Base-by-base conservation (phyloP, 306 rosid species). In the Inga oerstediana region DNA sequence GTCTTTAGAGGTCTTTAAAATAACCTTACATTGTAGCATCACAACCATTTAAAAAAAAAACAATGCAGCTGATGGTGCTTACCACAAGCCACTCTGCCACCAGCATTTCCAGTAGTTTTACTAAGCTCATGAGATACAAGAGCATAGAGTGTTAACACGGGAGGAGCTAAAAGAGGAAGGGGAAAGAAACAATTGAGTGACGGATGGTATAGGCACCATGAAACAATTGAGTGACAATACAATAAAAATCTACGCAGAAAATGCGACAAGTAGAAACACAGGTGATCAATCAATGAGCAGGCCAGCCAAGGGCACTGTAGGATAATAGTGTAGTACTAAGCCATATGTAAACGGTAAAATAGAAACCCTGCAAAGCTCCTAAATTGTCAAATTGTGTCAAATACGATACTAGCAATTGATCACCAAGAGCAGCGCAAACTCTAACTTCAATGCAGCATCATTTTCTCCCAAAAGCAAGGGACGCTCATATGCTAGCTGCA, bases 1-100 rank as follows among this genome's bases (percentile, higher is more conserved):
- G 14, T 49, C 19, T 77, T 62, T 10, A 58, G 19, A 46, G 74
- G 80, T 76, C 22, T 51, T 75, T 11, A 39, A 72, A 43, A 32
- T 12, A 22, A 22, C 49, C 43, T 41, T 71, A 34, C 9, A 11
- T 30, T 39, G 67, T 48, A 65, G 59, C 37, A 74, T 68, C 84
- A 66, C 35, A 49, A 8, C 35, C 44, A 61, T 17, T 17, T 0
- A n/a, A 8, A 58, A 22, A 22, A 27, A 27, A 58, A 20, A 32
- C 34, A 32, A 32, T 32, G 8, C 14, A 58, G 32, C 32, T n/a
- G 65, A n/a, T 10, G 13, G 59, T 48, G 81, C 94, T 82, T 88
- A 96, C 99, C 99, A 54, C 99, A 96, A 73, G 99, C 99, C 34
- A 88, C 56, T 80, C 99, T 85, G 88, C 97, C 99, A 49, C 99